Base-by-base conservation (phyloP, 1,284 basidiomycete genomes). In the Tilletia setariae region DNA sequence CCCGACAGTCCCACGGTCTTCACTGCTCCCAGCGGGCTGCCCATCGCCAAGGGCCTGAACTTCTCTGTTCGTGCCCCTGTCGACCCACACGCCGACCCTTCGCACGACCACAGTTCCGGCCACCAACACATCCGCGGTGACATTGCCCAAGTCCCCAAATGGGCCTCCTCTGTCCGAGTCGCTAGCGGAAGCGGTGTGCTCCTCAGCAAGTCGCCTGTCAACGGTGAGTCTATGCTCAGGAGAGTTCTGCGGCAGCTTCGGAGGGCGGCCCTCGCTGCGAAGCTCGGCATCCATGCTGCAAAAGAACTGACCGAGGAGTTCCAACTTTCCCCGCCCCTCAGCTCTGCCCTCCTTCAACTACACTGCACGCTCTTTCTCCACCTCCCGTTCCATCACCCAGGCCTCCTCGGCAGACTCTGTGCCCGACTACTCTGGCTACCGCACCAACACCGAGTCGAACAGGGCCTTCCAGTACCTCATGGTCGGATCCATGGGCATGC, bases 391-490 rank as follows among this genome's bases (percentile, higher is more conserved):
- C 44, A 69, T 77, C 15, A 73, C 77, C 70, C 72, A 74, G 44
- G 66, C 71, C 25, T 68, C 72, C 68, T 71, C 71, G 47, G 70
- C 73, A 69, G 75, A 83, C 49, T 83, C 89, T 66, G 92, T 96
- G 28, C 95, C 96, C 76, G 90, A 98, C 86, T 94, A 91, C 83
- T 88, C 88, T 68, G 84, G 88, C 62, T 98, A 98, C 87, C 89
- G 90, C 76, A 87, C 90, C 65, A 83, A 82, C 75, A 87, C 89
- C 74, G 86, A 88, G 61, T 86, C 84, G 73, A 93, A 93, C 87
- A 90, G 92, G 77, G 90, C 91, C 69, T 86, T 97, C 71, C 92
- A 91, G 46, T 99, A 99, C 87, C 92, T 98, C 85, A 93, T 97
- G 91, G 91, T 98, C 82, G 96, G 96, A 75, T 90, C 93, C 62